Conservation (phyloP, 495 filamentous ascomycete species). For the Cairneyella variabilis region DNA sequence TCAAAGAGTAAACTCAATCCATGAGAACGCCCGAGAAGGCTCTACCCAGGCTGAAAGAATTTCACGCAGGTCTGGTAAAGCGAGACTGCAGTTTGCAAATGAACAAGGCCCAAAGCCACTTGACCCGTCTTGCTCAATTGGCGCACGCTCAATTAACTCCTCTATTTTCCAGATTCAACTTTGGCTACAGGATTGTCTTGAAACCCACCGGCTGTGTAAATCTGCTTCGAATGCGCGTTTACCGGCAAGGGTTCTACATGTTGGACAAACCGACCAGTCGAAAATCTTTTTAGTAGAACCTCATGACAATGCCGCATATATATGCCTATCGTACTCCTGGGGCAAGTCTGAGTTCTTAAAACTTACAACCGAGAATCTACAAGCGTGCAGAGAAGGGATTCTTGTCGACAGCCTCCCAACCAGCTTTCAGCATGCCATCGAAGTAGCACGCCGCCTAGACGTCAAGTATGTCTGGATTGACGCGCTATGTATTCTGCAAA, state of each 20-base stretch:
- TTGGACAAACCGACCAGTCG: not conserved
- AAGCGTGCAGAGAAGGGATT: not conserved
- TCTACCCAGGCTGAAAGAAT: too few species aligned
- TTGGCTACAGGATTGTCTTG: too few species aligned
- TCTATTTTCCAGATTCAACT: too few species aligned
- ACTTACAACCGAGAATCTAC: not conserved
- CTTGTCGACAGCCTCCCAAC: not conserved
- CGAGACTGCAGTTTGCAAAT: too few species aligned
- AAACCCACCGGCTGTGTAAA: not conserved
- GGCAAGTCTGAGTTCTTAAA: not conserved
- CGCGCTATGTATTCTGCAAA: constrained; percentile 29
- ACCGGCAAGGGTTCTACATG: not conserved
- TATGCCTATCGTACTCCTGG: not conserved
- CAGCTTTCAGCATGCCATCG: not conserved
- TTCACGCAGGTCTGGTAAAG: too few species aligned
- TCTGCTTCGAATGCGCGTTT: not conserved
- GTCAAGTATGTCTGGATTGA: constrained; percentile 31
- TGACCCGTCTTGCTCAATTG: too few species aligned
- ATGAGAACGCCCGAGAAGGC: too few species aligned
- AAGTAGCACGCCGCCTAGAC: not conserved
- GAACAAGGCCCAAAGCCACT: too few species aligned
- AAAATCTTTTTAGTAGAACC: not conserved
- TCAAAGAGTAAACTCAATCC: too few species aligned
- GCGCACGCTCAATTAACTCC: too few species aligned
- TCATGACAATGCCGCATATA: not conserved